These are phyloP conservation scores for Aspergillus pseudoglaucus DNA, from an alignment of 2,329 filamentous ascomycete genomes.

Conservation along the genomic window DNA sequence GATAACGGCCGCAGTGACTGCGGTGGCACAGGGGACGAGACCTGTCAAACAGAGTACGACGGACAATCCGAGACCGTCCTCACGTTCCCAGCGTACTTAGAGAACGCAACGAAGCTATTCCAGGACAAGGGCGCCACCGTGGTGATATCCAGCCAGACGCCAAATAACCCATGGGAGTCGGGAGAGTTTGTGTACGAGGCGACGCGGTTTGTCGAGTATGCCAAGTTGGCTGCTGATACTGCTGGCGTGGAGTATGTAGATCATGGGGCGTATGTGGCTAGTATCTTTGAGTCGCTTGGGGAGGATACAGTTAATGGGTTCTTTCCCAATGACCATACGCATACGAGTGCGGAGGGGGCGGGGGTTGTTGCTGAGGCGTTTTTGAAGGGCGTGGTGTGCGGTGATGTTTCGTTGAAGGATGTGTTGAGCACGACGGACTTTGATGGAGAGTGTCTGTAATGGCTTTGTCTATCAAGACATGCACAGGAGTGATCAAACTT, in stretches of 20 bases:
- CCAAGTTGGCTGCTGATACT: slow-evolving; percentile 40
- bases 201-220: slow-evolving; percentile 53
- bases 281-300: slow-evolving; percentile 48
- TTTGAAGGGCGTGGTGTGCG: slow-evolving; percentile 51
- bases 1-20: slow-evolving; percentile 61
- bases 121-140: slow-evolving; percentile 55
- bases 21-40: slow-evolving; percentile 47
- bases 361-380: slow-evolving; percentile 52
- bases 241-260: slow-evolving; percentile 51
- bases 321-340: slow-evolving; percentile 58
- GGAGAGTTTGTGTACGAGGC: slow-evolving; percentile 46
- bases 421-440: slow-evolving; percentile 27
- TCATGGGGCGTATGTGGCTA: slow-evolving; percentile 54
- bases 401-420: slow-evolving; percentile 37
- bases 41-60: slow-evolving; percentile 48
- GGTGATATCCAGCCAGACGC: slow-evolving; percentile 53
- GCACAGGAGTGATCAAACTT: not conserved
- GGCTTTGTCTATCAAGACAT: too few relatives aligned
- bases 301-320: slow-evolving; percentile 44
- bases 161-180: slow-evolving; percentile 58
- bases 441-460: slow-evolving; percentile 21
- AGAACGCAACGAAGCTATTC: slow-evolving; percentile 50
- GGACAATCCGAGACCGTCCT: slow-evolving; percentile 50
- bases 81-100: slow-evolving; percentile 56
- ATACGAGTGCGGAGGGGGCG: slow-evolving; percentile 53